Percentiles rank a stretch among this genome's conserved stretches.
Evolutionary conservation across 441 rosid genomes (phyloP).

Genomic region (Breynia disticha): DNA sequence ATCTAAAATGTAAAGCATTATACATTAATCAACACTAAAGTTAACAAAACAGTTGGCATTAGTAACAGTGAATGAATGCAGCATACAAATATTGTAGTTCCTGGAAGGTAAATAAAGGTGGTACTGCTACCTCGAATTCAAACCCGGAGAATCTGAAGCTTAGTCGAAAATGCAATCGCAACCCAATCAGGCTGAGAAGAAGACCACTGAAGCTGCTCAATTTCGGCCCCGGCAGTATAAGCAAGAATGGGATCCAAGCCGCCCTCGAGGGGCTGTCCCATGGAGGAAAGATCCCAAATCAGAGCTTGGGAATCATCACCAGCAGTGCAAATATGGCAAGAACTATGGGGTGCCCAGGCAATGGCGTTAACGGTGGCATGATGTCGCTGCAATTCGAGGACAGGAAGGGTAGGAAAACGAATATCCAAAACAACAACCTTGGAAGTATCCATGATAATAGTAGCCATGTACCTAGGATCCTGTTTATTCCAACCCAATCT

Average conservation of each 20-base stretch:
- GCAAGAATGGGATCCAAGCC: slow-evolving; percentile 94
- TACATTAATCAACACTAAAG: too few relatives aligned
- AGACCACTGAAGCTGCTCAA: slow-evolving; percentile 95
- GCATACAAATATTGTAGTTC: too few relatives aligned
- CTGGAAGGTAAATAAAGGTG: too few relatives aligned
- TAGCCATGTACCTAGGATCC: slow-evolving; percentile 97
- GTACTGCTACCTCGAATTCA: slow-evolving; percentile 17
- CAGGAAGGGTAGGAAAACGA: slow-evolving; percentile 84
- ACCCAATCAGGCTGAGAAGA: slow-evolving; percentile 99
- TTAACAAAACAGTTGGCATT: too few relatives aligned
- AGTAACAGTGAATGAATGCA: not conserved
- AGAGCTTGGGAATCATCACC: slow-evolving; percentile 95
- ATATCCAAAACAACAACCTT: slow-evolving; percentile 93
- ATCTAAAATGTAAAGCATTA: too few relatives aligned
- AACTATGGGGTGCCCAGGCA: slow-evolving; percentile 99
- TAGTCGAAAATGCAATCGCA: slow-evolving; percentile 81
- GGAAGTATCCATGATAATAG: slow-evolving; percentile 90
- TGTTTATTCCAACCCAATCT: slow-evolving; percentile 97
- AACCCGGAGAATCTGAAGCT: slow-evolving; percentile 96
- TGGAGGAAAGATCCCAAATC: slow-evolving; percentile 88
- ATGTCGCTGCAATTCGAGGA: slow-evolving; percentile 90
- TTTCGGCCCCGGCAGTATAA: slow-evolving; percentile 88
- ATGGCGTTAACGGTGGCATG: slow-evolving; percentile 84
- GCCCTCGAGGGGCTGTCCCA: slow-evolving; percentile 93
- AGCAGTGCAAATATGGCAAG: slow-evolving; percentile 91